Evolutionary conservation across 106 monocot genomes (phyloP), one percentile per base, ranked within the genome.

Genomic region (Platanthera zijinensis): DNA sequence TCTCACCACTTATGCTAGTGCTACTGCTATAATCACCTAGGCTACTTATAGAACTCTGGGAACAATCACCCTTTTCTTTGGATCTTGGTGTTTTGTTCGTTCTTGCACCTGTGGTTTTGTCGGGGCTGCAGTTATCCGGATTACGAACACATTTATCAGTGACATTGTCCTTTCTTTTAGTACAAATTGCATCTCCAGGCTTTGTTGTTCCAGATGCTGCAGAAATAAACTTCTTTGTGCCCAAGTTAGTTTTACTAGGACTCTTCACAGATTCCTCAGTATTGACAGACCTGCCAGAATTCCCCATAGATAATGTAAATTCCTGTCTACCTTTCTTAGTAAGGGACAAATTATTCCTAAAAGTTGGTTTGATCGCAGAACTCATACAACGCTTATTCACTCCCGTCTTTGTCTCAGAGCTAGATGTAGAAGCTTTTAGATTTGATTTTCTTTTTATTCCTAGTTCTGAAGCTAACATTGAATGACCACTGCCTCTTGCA

Each of bases 1-100:
- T 91, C 63, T 89, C 89, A 9, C 84, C 89, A 61, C 91, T 95
- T 15, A 84, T 80, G 78, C 87, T 89, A n/a, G 83, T 87, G 75
- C 90, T 90, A 56, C 81, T 87, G 47, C 90, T 91, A 48, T 82
- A 78, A 64, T 91, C 91, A 50, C 89, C 88, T 48, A 89, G 73
- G 83, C 94, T 94, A 59, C 94, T 92, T 74, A 84, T 87, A 8
- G 89, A 84, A 66, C 85, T 90, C 62, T 87, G 84, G 61, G 90
- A 90, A 75, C 81, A 88, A 66, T 87, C 87, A 2, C 85, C 89
- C 74, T 90, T 91, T 75, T 87, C 89, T 73, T 72, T 88, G 77
- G 78, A 72, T 54, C 78, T 80, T 46, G 61, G 62, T 15, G 66
- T 63, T 64, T 62, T 77, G 48, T 53, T 74, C 67, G 12, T 51